These are phyloP conservation scores for Blepharisma undulans DNA, from an alignment of 169 alveolate genomes.

Conservation along the genomic window DNA sequence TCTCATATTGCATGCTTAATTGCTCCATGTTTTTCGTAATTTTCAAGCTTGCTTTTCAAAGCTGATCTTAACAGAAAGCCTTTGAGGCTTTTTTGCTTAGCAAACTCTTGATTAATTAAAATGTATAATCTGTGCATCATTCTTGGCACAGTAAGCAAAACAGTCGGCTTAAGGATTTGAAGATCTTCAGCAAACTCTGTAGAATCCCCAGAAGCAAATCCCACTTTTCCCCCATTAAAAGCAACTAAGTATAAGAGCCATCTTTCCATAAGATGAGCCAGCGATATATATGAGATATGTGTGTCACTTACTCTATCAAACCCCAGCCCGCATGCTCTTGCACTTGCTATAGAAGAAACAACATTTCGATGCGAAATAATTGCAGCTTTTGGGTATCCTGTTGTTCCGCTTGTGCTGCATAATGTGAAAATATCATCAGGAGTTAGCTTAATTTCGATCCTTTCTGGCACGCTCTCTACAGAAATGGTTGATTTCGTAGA, in stretches of 20 bases:
- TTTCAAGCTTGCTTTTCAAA: background rate
- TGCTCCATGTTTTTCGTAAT: background rate
- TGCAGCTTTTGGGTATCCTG: constrained; percentile 84
- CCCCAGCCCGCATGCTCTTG: constrained; percentile 28
- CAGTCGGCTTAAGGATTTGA: constrained; percentile 91
- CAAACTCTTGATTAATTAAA: constrained; percentile 57
- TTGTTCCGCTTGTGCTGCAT: constrained; percentile 84
- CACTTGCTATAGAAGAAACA: constrained; percentile 45
- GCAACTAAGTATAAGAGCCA: constrained; percentile 40
- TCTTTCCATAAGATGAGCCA: constrained; percentile 86
- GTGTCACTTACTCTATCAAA: constrained; percentile 54
- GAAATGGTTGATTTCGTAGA: background rate
- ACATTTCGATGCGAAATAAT: constrained; percentile 70
- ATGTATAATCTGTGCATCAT: constrained; percentile 91
- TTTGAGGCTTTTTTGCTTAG: background rate
- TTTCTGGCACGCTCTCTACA: background rate
- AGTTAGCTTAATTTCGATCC: constrained; percentile 45
- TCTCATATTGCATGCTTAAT: constrained; percentile 56
- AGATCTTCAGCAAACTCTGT: constrained; percentile 78
- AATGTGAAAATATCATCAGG: constrained; percentile 71
- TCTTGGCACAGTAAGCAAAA: constrained; percentile 95
- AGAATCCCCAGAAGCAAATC: constrained; percentile 76
- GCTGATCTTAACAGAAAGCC: background rate
- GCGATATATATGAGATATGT: constrained; percentile 80
- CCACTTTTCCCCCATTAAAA: constrained; percentile 66